Conservation (phyloP, 1,284 basidiomycete species). For the Pyrrhoderma noxium region DNA sequence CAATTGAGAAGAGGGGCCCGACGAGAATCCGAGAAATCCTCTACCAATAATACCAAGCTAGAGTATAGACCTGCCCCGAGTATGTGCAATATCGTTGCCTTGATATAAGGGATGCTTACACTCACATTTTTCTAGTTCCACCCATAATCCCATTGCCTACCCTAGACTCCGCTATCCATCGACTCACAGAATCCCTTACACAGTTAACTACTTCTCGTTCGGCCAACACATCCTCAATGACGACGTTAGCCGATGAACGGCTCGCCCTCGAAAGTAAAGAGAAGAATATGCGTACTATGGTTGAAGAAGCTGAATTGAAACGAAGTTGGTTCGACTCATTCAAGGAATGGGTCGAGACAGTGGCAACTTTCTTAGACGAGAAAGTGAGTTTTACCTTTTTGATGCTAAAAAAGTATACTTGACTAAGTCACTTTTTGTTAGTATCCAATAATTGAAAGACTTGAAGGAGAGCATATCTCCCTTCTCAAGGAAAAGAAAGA, state of each 20-base stretch:
- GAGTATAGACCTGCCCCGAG: slow-evolving; percentile 73
- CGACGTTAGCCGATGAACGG: slow-evolving; percentile 61
- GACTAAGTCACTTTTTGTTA: slow-evolving; percentile 27
- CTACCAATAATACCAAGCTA: slow-evolving; percentile 35
- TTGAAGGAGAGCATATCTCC: slow-evolving; percentile 77
- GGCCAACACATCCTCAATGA: slow-evolving; percentile 53
- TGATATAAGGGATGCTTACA: slow-evolving; percentile 14
- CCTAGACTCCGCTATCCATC: slow-evolving; percentile 48
- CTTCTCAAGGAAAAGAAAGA: slow-evolving; percentile 69
- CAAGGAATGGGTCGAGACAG: slow-evolving; percentile 79
- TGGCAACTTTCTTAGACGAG: slow-evolving; percentile 86
- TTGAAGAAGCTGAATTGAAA: slow-evolving; percentile 74
- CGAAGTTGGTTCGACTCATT: slow-evolving; percentile 84
- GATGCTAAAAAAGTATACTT: background rate
- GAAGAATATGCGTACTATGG: slow-evolving; percentile 71
- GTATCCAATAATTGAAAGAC: slow-evolving; percentile 77
- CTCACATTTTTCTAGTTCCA: slow-evolving; percentile 43
- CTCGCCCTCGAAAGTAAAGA: slow-evolving; percentile 69
- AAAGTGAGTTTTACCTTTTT: slow-evolving; percentile 49
- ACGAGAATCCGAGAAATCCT: slow-evolving; percentile 30
- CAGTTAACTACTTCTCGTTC: slow-evolving; percentile 66
- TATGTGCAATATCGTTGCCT: slow-evolving; percentile 35
- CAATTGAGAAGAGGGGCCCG: slow-evolving; percentile 74
- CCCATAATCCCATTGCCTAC: slow-evolving; percentile 49
- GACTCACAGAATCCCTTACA: slow-evolving; percentile 56